Conservation (phyloP, 2,329 filamentous ascomycete species). For the Colletotrichum somersetense region DNA sequence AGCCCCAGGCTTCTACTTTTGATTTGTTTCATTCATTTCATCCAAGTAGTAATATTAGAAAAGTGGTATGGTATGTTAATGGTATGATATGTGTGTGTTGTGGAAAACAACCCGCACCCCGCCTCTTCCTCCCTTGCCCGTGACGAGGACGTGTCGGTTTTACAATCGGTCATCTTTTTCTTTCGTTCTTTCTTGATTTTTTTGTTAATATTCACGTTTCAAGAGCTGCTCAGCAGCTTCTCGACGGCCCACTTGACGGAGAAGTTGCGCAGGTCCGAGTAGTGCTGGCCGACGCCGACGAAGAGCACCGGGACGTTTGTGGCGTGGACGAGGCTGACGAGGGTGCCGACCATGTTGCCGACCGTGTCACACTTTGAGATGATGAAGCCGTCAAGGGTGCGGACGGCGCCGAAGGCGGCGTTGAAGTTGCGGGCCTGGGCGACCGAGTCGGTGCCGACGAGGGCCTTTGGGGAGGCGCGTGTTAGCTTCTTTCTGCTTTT, state of each 20-base stretch:
- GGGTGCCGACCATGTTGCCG: constrained; percentile 96
- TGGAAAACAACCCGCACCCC: neutral
- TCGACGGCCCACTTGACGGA: constrained; percentile 79
- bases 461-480: constrained; percentile 66
- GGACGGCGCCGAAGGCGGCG: constrained; percentile 83
- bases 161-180: neutral
- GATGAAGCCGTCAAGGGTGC: constrained; percentile 94
- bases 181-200: neutral
- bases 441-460: constrained; percentile 95
- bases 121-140: neutral
- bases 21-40: neutral
- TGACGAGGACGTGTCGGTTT: neutral
- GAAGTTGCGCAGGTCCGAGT: constrained; percentile 76
- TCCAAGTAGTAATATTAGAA: neutral
- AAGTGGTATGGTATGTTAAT: neutral
- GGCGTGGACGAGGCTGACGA: constrained; percentile 97
- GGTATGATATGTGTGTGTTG: neutral
- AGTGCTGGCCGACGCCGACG: constrained; percentile 80
- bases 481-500: neutral
- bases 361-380: constrained; percentile 99
- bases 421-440: constrained; percentile 98
- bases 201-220: constrained; percentile 42
- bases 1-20: neutral
- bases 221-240: constrained; percentile 69
- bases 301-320: constrained; percentile 97